Evolutionary conservation across 768 basidiomycete genomes (phyloP).

Genomic region (Amanita rimosa): DNA sequence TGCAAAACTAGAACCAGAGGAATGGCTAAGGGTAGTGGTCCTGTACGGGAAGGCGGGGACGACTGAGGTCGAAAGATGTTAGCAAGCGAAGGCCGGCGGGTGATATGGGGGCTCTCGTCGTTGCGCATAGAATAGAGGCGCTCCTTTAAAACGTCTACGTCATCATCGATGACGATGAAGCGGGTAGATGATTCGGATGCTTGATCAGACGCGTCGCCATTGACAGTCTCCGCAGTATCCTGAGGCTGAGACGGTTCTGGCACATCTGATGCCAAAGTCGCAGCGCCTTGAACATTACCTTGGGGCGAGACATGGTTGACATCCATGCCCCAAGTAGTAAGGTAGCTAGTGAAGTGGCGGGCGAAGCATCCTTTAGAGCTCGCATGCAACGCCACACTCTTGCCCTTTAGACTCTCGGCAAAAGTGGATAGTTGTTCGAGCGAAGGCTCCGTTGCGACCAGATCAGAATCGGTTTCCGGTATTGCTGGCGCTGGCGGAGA

Average conservation of each 20-base stretch:
- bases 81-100: slow-evolving; percentile 51
- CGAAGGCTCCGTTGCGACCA: slow-evolving; percentile 64
- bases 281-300: slow-evolving; percentile 30
- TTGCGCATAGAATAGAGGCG: slow-evolving; percentile 58
- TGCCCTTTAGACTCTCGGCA: slow-evolving; percentile 73
- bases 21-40: slow-evolving; percentile 15
- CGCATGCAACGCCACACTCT: slow-evolving; percentile 76
- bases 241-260: slow-evolving; percentile 3
- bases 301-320: slow-evolving; percentile 69
- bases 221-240: neutral
- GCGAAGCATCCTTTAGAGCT: slow-evolving; percentile 84
- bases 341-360: slow-evolving; percentile 84
- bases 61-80: slow-evolving; percentile 68
- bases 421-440: slow-evolving; percentile 71
- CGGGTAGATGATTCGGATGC: slow-evolving; percentile 17
- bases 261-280: slow-evolving; percentile 6
- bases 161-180: slow-evolving; percentile 90
- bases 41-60: slow-evolving; percentile 63
- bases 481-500: slow-evolving; percentile 21
- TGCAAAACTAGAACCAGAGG: slow-evolving; percentile 59
- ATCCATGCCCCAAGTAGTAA: slow-evolving; percentile 94
- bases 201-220: neutral
- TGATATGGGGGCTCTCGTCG: slow-evolving; percentile 32
- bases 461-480: slow-evolving; percentile 25
- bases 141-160: slow-evolving; percentile 68